Evolutionary conservation across 2,329 filamentous ascomycete species (phyloP).

Genomic region (Xylaria sp.): DNA sequence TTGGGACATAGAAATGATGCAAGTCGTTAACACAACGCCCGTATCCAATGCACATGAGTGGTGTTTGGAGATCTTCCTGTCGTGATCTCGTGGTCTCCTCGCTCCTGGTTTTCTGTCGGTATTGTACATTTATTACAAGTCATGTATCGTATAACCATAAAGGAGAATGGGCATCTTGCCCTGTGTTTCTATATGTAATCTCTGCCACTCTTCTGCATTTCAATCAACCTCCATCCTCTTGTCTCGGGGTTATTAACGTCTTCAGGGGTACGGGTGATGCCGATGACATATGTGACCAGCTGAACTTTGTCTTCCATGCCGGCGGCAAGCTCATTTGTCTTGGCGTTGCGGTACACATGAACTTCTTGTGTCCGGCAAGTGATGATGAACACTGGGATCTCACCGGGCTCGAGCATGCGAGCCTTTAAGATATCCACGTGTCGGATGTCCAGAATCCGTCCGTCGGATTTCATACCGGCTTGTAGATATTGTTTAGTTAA

Average conservation of each 20-base stretch:
- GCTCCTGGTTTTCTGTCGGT: constrained; percentile 40
- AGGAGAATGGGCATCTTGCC: constrained; percentile 20
- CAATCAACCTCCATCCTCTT: constrained; percentile 94
- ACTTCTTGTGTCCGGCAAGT: constrained; percentile 97
- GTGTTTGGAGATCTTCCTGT: constrained; percentile 44
- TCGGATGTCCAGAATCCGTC: constrained; percentile 93
- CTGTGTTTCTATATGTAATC: constrained; percentile 73
- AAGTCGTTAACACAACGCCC: constrained; percentile 42
- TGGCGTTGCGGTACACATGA: constrained; percentile 93
- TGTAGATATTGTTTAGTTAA: constrained; percentile 95
- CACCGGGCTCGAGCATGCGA: constrained; percentile 83
- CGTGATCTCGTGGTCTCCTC: constrained; percentile 33
- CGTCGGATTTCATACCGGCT: constrained; percentile 92
- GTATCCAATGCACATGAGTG: constrained; percentile 46
- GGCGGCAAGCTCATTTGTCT: constrained; percentile 87
- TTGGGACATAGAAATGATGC: constrained; percentile 33
- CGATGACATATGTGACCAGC: constrained; percentile 97
- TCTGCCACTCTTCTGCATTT: constrained; percentile 97
- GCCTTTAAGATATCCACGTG: constrained; percentile 89
- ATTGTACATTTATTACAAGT: constrained; percentile 48
- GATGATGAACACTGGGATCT: constrained; percentile 95
- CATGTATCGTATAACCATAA: constrained; percentile 41
- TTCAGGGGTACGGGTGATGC: constrained; percentile 91
- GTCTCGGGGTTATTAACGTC: constrained; percentile 98
- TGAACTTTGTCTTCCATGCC: constrained; percentile 99